Conservation (phyloP, 2,329 filamentous ascomycete genomes). For the Bretziella fagacearum region DNA sequence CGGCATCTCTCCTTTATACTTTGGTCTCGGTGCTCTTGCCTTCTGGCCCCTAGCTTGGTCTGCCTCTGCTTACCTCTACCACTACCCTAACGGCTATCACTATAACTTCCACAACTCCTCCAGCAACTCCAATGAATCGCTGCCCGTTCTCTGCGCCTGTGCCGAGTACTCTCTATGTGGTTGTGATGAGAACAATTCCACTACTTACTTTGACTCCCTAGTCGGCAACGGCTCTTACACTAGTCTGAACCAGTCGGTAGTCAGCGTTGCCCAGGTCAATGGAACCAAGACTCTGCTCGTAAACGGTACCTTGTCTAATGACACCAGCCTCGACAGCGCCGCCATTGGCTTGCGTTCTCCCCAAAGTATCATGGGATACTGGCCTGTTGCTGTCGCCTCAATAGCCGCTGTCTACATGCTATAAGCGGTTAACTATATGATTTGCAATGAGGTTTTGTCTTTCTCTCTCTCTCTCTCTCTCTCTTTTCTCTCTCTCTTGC, state of each 20-base stretch:
- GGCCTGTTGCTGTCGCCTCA: slow-evolving; percentile 31
- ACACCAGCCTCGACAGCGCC: slow-evolving; percentile 25
- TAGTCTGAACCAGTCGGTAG: slow-evolving; percentile 41
- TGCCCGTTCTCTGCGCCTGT: slow-evolving; percentile 32
- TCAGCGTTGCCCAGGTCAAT: slow-evolving; percentile 40
- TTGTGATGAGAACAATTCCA: slow-evolving; percentile 53
- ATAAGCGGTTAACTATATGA: slow-evolving; percentile 1
- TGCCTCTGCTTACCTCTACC: slow-evolving; percentile 44
- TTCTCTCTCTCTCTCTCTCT: too few species aligned
- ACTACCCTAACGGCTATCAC: slow-evolving; percentile 30
- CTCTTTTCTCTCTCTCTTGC: too few species aligned
- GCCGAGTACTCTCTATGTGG: slow-evolving; percentile 35
- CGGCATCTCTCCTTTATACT: slow-evolving; percentile 35
- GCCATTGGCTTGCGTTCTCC: neutral
- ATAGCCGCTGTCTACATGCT: slow-evolving; percentile 26
- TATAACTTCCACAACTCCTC: slow-evolving; percentile 34
- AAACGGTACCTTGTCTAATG: slow-evolving; percentile 60
- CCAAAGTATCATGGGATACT: slow-evolving; percentile 27
- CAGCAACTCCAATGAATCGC: slow-evolving; percentile 25
- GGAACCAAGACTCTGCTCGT: slow-evolving; percentile 48
- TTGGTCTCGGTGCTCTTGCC: slow-evolving; percentile 31
- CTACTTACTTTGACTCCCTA: slow-evolving; percentile 41
- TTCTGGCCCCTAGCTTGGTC: slow-evolving; percentile 52
- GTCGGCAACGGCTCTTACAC: slow-evolving; percentile 48
- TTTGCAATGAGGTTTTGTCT: neutral